phyloP scores from a whole-genome alignment of 805 yeast species.

The Ogataea paraovalis region DNA sequence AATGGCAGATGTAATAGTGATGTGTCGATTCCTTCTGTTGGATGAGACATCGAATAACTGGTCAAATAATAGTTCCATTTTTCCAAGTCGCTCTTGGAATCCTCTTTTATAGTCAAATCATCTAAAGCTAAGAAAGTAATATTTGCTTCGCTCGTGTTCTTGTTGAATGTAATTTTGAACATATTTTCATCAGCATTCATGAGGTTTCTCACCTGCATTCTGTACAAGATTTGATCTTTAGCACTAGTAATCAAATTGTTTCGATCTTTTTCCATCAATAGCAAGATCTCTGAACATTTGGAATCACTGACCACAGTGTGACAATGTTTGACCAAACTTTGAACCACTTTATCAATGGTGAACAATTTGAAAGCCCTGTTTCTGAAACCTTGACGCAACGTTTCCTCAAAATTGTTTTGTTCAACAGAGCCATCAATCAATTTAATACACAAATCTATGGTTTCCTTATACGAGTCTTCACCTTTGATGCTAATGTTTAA shows the following conservation, averaged over 20 bases:
- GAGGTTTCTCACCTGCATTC: conserved; percentile 78
- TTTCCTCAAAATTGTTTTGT: conserved; percentile 92
- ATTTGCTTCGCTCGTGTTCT: conserved; percentile 45
- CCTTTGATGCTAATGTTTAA: conserved; percentile 73
- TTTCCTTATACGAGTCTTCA: conserved; percentile 69
- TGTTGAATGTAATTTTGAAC: conserved; percentile 80
- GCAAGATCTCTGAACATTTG: conserved; percentile 74
- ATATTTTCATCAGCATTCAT: conserved; percentile 83
- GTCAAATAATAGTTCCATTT: conserved; percentile 93
- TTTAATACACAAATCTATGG: conserved; percentile 68
- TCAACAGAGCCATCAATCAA: conserved; percentile 88
- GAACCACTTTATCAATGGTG: conserved; percentile 90
- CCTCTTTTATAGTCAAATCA: conserved; percentile 78
- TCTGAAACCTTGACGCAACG: conserved; percentile 89
- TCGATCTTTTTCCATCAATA: conserved; percentile 81
- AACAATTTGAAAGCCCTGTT: conserved; percentile 90
- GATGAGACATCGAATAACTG: conserved; percentile 88
- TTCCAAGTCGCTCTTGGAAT: conserved; percentile 61
- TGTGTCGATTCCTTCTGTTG: conserved; percentile 91
- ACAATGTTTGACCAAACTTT: conserved; percentile 77
- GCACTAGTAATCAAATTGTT: conserved; percentile 60
- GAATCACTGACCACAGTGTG: conserved; percentile 78
- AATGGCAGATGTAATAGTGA: conserved; percentile 77
- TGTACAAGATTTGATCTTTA: conserved; percentile 82
- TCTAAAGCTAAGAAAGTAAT: conserved; percentile 85